A percentile compares a stretch with the other conserved stretches of the same genome.
phyloP scores from a whole-genome alignment of 2,329 filamentous ascomycete species.

The Beauveria caledonica region DNA sequence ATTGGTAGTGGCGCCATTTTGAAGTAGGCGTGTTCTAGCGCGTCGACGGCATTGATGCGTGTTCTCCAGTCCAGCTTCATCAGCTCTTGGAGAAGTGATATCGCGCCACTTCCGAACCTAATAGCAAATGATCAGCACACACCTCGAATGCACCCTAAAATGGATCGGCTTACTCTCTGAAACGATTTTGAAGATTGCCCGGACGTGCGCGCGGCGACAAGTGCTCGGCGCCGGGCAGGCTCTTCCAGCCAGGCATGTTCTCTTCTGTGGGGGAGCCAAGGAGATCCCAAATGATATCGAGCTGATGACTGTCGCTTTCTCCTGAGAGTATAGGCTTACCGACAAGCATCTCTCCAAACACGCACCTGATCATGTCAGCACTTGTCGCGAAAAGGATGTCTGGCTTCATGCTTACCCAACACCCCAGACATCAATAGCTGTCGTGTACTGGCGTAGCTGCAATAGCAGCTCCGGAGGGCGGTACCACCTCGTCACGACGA shows the following conservation, averaged over 20 bases:
- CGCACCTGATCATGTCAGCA: slow-evolving; percentile 53
- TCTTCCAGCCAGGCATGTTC: slow-evolving; percentile 86
- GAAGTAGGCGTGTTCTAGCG: slow-evolving; percentile 88
- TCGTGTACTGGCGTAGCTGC: slow-evolving; percentile 85
- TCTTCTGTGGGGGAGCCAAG: slow-evolving; percentile 84
- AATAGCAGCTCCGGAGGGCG: slow-evolving; percentile 87
- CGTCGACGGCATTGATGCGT: slow-evolving; percentile 88
- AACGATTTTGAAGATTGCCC: slow-evolving; percentile 62
- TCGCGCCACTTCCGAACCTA: slow-evolving; percentile 59
- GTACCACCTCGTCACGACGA: slow-evolving; percentile 97
- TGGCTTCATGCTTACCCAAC: slow-evolving; percentile 59
- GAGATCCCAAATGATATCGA: slow-evolving; percentile 88
- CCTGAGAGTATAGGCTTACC: slow-evolving; percentile 88
- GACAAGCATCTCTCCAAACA: slow-evolving; percentile 96
- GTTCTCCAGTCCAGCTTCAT: slow-evolving; percentile 82
- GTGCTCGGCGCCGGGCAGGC: slow-evolving; percentile 72
- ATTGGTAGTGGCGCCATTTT: slow-evolving; percentile 69
- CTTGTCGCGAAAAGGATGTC: background rate
- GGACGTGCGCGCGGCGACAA: slow-evolving; percentile 54
- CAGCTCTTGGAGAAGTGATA: slow-evolving; percentile 74
- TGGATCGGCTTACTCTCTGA: slow-evolving; percentile 55
- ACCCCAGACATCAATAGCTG: slow-evolving; percentile 96
- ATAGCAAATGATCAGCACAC: slow-evolving; percentile 15
- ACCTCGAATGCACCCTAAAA: background rate
- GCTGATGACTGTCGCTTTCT: slow-evolving; percentile 80